A percentile compares a stretch with the other conserved stretches of the same genome.
Conservation (phyloP, 2,329 filamentous ascomycete genomes). For the Furcasterigmium furcatum region DNA sequence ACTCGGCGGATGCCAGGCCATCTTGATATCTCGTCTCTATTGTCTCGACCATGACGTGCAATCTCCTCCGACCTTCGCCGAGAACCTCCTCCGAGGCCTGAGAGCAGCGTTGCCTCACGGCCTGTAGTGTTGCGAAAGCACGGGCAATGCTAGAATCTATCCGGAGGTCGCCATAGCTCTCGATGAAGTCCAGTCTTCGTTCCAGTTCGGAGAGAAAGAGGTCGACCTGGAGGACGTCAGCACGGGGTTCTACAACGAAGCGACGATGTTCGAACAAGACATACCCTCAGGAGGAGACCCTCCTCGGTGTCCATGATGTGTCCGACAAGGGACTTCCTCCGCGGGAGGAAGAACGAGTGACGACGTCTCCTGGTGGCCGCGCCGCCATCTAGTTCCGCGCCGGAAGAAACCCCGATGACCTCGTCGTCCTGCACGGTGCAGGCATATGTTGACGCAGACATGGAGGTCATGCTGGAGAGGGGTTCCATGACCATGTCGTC, state of each 20-base stretch:
- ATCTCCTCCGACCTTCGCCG: slow-evolving; percentile 77
- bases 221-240: slow-evolving; percentile 56
- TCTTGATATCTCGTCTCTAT: slow-evolving; percentile 86
- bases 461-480: slow-evolving; percentile 27
- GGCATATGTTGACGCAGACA: slow-evolving; percentile 30
- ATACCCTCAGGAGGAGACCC: slow-evolving; percentile 54
- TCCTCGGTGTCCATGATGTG: slow-evolving; percentile 63
- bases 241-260: background rate
- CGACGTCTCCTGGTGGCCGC: slow-evolving; percentile 36
- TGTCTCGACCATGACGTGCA: slow-evolving; percentile 89
- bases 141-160: slow-evolving; percentile 81
- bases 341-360: slow-evolving; percentile 55
- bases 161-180: slow-evolving; percentile 79
- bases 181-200: slow-evolving; percentile 80
- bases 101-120: slow-evolving; percentile 84
- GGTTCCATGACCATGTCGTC: slow-evolving; percentile 8
- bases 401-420: slow-evolving; percentile 34
- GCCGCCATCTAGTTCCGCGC: slow-evolving; percentile 29
- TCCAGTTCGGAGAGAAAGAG: slow-evolving; percentile 83
- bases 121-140: slow-evolving; percentile 81
- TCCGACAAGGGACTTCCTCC: slow-evolving; percentile 57
- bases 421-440: slow-evolving; percentile 28
- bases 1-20: slow-evolving; percentile 78
- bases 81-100: slow-evolving; percentile 88
- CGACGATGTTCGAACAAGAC: slow-evolving; percentile 2